Conservation (phyloP, 768 basidiomycete genomes). For the Pilatotrama ljubarskyi region DNA sequence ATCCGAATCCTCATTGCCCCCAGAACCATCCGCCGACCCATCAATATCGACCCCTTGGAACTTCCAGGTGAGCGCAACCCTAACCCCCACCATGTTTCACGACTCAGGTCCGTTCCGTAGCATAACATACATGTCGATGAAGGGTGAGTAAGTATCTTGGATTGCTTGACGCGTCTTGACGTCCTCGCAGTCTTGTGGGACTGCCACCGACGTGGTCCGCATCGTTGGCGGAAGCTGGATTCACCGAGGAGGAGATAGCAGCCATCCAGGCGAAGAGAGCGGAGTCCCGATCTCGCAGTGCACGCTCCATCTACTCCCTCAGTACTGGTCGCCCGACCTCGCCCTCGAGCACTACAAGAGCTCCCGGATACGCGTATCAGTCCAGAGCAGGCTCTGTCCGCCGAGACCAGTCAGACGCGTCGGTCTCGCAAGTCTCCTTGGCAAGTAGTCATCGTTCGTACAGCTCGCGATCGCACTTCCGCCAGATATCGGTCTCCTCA, state of each 20-base stretch:
- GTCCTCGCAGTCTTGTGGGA: slow-evolving; percentile 50
- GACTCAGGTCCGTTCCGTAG: slow-evolving; percentile 34
- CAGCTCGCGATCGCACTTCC: slow-evolving; percentile 14
- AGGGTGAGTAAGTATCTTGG: slow-evolving; percentile 43
- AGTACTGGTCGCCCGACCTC: slow-evolving; percentile 12
- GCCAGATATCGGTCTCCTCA: slow-evolving; percentile 15
- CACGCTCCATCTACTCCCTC: slow-evolving; percentile 25
- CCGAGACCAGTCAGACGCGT: slow-evolving; percentile 21
- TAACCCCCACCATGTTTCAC: background rate
- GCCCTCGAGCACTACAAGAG: slow-evolving; percentile 13
- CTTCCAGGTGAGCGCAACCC: slow-evolving; percentile 55
- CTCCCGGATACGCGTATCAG: slow-evolving; percentile 1
- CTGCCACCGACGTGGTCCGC: slow-evolving; percentile 75
- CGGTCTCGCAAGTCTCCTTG: slow-evolving; percentile 22
- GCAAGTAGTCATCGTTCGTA: slow-evolving; percentile 16
- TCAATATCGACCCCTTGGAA: slow-evolving; percentile 73
- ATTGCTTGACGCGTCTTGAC: background rate
- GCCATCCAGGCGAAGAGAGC: slow-evolving; percentile 49
- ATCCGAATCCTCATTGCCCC: slow-evolving; percentile 18
- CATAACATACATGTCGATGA: slow-evolving; percentile 83
- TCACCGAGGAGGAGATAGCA: slow-evolving; percentile 67
- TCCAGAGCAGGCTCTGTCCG: slow-evolving; percentile 7
- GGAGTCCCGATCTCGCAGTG: slow-evolving; percentile 19
- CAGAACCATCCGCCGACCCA: slow-evolving; percentile 48
- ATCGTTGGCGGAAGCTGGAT: slow-evolving; percentile 60